Conservation (phyloP, 192 early-diverging fungal species). For the Phlyctochytrium bullatum region DNA sequence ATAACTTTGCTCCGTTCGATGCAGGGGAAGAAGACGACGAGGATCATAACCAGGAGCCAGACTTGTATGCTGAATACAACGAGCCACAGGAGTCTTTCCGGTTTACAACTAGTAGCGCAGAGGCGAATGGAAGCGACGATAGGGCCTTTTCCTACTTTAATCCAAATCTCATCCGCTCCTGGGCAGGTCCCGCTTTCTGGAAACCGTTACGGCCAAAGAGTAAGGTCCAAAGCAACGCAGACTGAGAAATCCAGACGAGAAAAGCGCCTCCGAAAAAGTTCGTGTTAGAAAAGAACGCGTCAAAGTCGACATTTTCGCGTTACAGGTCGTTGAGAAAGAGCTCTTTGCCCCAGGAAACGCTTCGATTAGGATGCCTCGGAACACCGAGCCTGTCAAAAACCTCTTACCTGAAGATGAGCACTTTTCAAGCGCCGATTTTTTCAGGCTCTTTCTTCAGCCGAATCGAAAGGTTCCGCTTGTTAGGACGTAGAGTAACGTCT, state of each 20-base stretch:
- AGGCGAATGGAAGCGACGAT: slow-evolving; percentile 18
- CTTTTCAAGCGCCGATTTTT: slow-evolving; percentile 64
- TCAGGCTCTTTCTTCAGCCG: slow-evolving; percentile 52
- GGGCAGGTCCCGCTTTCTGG: slow-evolving; percentile 97
- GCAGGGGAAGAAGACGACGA: too few relatives aligned
- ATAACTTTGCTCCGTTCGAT: too few relatives aligned
- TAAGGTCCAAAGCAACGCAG: too few relatives aligned
- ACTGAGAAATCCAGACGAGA: too few relatives aligned
- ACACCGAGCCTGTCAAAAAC: slow-evolving; percentile 45
- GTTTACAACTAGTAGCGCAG: too few relatives aligned
- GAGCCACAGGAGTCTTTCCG: too few relatives aligned
- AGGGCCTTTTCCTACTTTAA: slow-evolving; percentile 81
- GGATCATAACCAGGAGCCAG: too few relatives aligned
- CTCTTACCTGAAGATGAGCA: slow-evolving; percentile 84
- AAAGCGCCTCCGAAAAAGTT: too few relatives aligned
- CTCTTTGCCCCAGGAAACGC: slow-evolving; percentile 70
- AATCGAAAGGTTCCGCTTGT: slow-evolving; percentile 29
- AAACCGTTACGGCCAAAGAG: slow-evolving; percentile 26
- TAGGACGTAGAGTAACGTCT: slow-evolving; percentile 34
- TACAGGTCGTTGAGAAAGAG: slow-evolving; percentile 15
- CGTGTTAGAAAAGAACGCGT: slow-evolving; percentile 2
- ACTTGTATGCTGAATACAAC: too few relatives aligned
- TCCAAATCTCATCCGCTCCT: slow-evolving; percentile 69
- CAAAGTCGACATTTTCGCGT: slow-evolving; percentile 19
- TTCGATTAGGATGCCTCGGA: slow-evolving; percentile 58